Percentiles rank a stretch among this genome's conserved stretches.
phyloP scores from a whole-genome alignment of 73 alveolate genomes.

The Paramecium primaurelia region DNA sequence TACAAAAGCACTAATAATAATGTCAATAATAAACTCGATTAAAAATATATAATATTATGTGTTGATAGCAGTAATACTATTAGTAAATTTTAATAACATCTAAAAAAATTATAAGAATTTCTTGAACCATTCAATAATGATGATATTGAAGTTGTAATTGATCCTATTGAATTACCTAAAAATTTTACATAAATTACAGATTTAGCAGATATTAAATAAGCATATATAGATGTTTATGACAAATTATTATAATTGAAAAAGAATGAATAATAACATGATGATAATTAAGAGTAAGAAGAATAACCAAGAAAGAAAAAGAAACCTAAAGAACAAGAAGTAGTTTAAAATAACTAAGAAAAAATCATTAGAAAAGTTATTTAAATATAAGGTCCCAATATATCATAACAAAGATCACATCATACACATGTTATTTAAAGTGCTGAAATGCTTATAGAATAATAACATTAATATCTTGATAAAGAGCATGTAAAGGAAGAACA shows the following conservation, averaged over 20 bases:
- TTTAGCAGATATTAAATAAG: background rate
- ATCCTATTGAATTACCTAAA: slow-evolving; percentile 53
- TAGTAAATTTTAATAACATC: background rate
- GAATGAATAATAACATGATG: background rate
- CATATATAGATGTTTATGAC: background rate
- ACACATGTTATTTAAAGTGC: slow-evolving; percentile 6
- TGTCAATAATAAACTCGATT: slow-evolving; percentile 33
- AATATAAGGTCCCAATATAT: background rate
- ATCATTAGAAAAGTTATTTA: background rate
- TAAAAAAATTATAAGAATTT: slow-evolving; percentile 48
- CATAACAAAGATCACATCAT: background rate
- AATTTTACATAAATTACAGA: background rate
- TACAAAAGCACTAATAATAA: slow-evolving; percentile 22
- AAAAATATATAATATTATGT: slow-evolving; percentile 12
- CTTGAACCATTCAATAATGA: slow-evolving; percentile 55
- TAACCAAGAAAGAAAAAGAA: background rate
- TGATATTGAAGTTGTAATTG: slow-evolving; percentile 43
- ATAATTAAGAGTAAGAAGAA: background rate
- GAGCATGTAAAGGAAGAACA: background rate
- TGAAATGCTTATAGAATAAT: background rate
- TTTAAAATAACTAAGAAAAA: background rate
- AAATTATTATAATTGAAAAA: background rate
- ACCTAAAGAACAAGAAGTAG: background rate
- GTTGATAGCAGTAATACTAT: slow-evolving; percentile 35
- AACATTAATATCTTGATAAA: background rate